Base-by-base conservation (phyloP, 2,329 filamentous ascomycete genomes). In the Fusarium nelsonii region DNA sequence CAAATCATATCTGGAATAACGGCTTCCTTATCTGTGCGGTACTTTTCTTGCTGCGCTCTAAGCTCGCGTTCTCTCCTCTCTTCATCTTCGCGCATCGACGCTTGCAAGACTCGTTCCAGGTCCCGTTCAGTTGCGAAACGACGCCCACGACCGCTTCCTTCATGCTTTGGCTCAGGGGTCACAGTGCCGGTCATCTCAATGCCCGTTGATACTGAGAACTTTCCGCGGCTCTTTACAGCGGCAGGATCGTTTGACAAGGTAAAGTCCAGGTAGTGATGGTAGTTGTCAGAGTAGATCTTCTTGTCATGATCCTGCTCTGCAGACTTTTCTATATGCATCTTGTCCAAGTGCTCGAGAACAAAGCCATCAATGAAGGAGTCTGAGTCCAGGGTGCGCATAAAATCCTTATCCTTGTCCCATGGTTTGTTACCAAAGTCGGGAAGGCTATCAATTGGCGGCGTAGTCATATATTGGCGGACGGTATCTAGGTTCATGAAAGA, bases 1-100 rank as follows among this genome's bases (percentile, higher is more conserved):
- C 88, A 88, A 63, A 89, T 86, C 85, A 93, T 91, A 58, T 88
- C 83, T 0, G 92, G 92, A 48, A 95, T 88, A 6, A 86, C 84
- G 1, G 92, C 92, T 77, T 95, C 92, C 75, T 92, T 93, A 44
- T 92, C 90, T 68, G 88, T 91, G 64, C 92, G 90, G 61, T 90
- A 90, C 74, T 90, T 90, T 55, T 91, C 89, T 75, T 90, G 89
- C 69, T 88, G 86, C 34, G 87, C 87, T 53, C 87, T 83, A 45
- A 84, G 79, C 68, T 92, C 90, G 48, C 90, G 88, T 69, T 93
- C 91, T 61, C 88, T 85, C 34, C 88, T 85, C 73, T 93, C 91
- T 66, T 90, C 89, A 62, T 92, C 90, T 69, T 91, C 89, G 23
- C 86, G 85, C 73, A 90, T 87, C 0, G 91, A 94, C 71, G 92